Conservation (phyloP, 768 basidiomycete genomes). For the Leccinum imitatum region DNA sequence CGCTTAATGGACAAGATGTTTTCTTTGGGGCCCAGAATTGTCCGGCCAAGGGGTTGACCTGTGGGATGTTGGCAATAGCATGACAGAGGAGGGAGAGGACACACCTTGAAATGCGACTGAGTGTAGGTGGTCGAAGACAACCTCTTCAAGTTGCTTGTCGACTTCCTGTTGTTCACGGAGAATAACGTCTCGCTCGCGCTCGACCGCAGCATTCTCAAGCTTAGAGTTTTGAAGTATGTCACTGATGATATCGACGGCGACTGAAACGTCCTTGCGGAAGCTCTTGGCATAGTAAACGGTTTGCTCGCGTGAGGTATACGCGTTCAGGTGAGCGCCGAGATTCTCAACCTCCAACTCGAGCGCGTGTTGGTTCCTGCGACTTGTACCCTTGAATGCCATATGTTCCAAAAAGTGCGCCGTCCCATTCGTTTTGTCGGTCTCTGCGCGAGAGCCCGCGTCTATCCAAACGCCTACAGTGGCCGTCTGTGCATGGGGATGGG, state of each 20-base stretch:
- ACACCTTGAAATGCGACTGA: slow-evolving; percentile 94
- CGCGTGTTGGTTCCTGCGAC: slow-evolving; percentile 79
- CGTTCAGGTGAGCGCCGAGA: slow-evolving; percentile 94
- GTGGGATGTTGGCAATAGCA: slow-evolving; percentile 11
- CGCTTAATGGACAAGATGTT: slow-evolving; percentile 96
- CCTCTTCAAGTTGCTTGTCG: slow-evolving; percentile 97
- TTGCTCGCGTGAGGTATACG: slow-evolving; percentile 98
- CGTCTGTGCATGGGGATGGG: slow-evolving; percentile 87
- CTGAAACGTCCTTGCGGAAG: slow-evolving; percentile 92
- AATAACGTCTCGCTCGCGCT: slow-evolving; percentile 95
- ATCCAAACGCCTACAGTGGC: slow-evolving; percentile 99
- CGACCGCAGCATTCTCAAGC: slow-evolving; percentile 82
- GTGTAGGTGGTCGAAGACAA: slow-evolving; percentile 98
- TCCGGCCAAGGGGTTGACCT: slow-evolving; percentile 95
- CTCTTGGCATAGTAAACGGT: slow-evolving; percentile 99
- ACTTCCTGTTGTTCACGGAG: slow-evolving; percentile 98
- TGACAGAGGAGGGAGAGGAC: slow-evolving; percentile 1
- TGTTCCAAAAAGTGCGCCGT: slow-evolving; percentile 99
- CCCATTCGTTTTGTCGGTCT: slow-evolving; percentile 92
- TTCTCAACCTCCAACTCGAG: slow-evolving; percentile 98
- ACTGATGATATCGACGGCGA: slow-evolving; percentile 93
- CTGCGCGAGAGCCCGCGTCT: slow-evolving; percentile 95
- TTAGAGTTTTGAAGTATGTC: slow-evolving; percentile 98
- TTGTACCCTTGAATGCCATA: slow-evolving; percentile 98
- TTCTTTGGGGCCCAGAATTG: slow-evolving; percentile 93